Conservation (phyloP, 306 rosid species). For the Fagus sylvatica region DNA sequence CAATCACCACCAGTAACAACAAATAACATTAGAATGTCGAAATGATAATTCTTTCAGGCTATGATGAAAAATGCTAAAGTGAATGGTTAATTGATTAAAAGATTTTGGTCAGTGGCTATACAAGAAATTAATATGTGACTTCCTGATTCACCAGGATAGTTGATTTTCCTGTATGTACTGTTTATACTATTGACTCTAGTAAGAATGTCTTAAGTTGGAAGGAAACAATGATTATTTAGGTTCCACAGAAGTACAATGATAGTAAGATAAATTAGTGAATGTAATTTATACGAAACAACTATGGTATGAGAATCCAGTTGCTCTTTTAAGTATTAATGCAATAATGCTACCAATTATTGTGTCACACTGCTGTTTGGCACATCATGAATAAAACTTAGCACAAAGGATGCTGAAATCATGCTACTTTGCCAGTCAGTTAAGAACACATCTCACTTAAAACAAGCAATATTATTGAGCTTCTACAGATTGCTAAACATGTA, state of each 20-base stretch:
- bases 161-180: background rate
- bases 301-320: background rate
- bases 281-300: background rate
- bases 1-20: background rate
- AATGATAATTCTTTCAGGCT: background rate
- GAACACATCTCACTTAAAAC: constrained; percentile 3
- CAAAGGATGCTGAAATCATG: constrained; percentile 7
- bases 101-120: background rate
- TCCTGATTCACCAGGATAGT: background rate
- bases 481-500: background rate
- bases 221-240: background rate
- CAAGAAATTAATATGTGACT: background rate
- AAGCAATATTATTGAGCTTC: background rate
- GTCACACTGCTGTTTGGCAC: background rate
- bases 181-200: background rate
- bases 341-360: background rate
- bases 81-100: background rate
- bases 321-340: background rate
- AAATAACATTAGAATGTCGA: background rate
- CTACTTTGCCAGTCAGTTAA: background rate
- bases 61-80: background rate
- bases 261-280: background rate
- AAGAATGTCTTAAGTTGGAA: background rate
- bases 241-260: background rate
- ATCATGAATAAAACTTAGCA: constrained; percentile 3